phyloP scores from a whole-genome alignment of 2,329 filamentous ascomycete genomes.

The Pseudogymnoascus sp. region DNA sequence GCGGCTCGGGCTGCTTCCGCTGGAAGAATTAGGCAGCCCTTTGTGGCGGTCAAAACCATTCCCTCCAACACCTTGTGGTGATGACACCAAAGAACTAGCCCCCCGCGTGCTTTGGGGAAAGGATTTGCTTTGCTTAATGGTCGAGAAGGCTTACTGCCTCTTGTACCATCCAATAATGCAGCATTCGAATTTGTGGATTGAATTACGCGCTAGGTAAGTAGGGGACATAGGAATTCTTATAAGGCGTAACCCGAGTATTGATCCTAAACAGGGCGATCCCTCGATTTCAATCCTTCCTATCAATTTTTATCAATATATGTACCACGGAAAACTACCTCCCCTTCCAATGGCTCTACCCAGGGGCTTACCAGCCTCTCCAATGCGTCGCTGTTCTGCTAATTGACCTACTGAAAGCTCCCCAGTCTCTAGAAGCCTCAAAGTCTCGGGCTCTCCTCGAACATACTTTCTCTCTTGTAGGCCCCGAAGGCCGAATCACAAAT shows the following conservation, averaged over 20 bases:
- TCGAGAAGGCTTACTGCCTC: slow-evolving; percentile 20
- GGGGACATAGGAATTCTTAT: slow-evolving; percentile 5
- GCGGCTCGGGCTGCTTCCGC: background rate
- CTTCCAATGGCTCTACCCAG: slow-evolving; percentile 22
- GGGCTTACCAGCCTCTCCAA: slow-evolving; percentile 21
- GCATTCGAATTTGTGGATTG: background rate
- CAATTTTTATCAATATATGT: slow-evolving; percentile 19
- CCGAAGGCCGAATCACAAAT: background rate
- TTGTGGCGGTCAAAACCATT: background rate
- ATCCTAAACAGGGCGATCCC: slow-evolving; percentile 15
- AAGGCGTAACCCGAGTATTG: slow-evolving; percentile 3
- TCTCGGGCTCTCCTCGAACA: slow-evolving; percentile 17
- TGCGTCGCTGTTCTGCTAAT: slow-evolving; percentile 17
- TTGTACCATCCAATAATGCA: slow-evolving; percentile 18
- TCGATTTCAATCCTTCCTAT: slow-evolving; percentile 20
- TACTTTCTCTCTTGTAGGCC: slow-evolving; percentile 11
- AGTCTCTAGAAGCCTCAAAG: slow-evolving; percentile 16
- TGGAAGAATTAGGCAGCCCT: background rate
- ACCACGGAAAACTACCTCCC: slow-evolving; percentile 16
- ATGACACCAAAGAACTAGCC: background rate
- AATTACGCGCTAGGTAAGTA: slow-evolving; percentile 3
- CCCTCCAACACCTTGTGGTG: background rate
- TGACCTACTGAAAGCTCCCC: slow-evolving; percentile 17
- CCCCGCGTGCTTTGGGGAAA: background rate
- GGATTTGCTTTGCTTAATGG: slow-evolving; percentile 17